Evolutionary conservation across 2,329 filamentous ascomycete genomes (phyloP).

Genomic region (Eutypa lata): DNA sequence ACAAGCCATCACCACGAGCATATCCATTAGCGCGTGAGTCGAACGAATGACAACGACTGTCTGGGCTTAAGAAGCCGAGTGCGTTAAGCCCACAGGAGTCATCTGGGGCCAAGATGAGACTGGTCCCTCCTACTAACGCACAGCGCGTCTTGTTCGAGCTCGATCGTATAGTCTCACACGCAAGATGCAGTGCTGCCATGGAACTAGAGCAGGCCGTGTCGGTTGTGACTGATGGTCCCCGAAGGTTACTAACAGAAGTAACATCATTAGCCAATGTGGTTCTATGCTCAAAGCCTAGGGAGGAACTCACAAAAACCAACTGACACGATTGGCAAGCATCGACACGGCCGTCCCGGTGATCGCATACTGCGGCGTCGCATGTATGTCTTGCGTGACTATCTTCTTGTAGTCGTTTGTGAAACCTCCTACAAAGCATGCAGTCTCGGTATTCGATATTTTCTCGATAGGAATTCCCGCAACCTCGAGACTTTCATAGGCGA

Average conservation of each 20-base stretch:
- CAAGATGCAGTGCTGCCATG: background rate
- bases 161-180: background rate
- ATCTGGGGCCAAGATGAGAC: conserved; percentile 13
- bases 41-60: conserved; percentile 24
- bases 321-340: background rate
- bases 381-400: background rate
- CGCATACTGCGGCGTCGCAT: background rate
- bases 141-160: no score
- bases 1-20: conserved; percentile 40
- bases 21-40: conserved; percentile 40
- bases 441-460: background rate
- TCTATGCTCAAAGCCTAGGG: no score
- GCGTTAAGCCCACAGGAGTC: background rate
- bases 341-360: background rate
- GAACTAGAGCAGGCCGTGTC: background rate
- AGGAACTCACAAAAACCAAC: background rate
- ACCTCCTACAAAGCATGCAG: background rate
- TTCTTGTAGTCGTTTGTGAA: background rate
- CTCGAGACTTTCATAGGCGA: background rate
- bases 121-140: background rate
- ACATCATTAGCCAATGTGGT: no score
- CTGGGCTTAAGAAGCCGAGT: conserved; percentile 1
- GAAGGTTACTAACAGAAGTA: background rate
- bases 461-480: background rate
- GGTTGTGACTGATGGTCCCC: background rate